Evolutionary conservation across 495 filamentous ascomycete species (phyloP).

Genomic region (Trichoderma asperelloides): DNA sequence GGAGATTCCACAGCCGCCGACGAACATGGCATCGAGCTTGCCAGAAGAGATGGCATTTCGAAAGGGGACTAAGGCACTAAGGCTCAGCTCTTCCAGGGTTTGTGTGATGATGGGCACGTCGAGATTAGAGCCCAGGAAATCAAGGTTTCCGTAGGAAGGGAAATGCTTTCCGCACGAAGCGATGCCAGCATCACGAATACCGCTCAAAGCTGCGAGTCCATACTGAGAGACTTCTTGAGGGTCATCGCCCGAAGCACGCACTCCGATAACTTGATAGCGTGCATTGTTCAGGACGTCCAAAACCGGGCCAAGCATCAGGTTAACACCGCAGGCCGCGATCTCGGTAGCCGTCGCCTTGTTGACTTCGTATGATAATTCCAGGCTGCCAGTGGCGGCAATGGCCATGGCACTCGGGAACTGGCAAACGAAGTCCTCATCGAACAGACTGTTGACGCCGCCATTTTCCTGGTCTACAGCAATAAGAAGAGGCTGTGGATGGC

Average conservation of each 20-base stretch:
- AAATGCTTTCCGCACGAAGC: slow-evolving; percentile 89
- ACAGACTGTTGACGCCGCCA: slow-evolving; percentile 89
- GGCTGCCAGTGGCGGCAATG: slow-evolving; percentile 73
- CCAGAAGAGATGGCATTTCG: slow-evolving; percentile 76
- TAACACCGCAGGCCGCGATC: slow-evolving; percentile 76
- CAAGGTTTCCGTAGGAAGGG: slow-evolving; percentile 85
- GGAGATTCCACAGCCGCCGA: slow-evolving; percentile 80
- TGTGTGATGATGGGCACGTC: slow-evolving; percentile 91
- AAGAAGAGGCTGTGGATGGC: slow-evolving; percentile 72
- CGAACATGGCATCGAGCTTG: slow-evolving; percentile 79
- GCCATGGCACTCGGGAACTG: slow-evolving; percentile 92
- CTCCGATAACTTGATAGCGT: slow-evolving; percentile 76
- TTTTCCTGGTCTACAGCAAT: slow-evolving; percentile 90
- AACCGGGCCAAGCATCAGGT: slow-evolving; percentile 82
- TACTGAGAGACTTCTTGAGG: slow-evolving; percentile 85
- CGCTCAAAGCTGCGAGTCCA: slow-evolving; percentile 78
- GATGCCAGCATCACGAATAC: slow-evolving; percentile 77
- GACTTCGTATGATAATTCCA: slow-evolving; percentile 67
- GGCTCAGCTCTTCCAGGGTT: slow-evolving; percentile 74
- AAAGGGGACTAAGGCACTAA: slow-evolving; percentile 78
- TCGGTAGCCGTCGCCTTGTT: slow-evolving; percentile 83
- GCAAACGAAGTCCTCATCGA: slow-evolving; percentile 82
- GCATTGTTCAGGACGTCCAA: slow-evolving; percentile 87
- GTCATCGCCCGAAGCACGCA: slow-evolving; percentile 75
- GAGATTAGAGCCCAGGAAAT: slow-evolving; percentile 74